These are phyloP conservation scores for Talaromyces proteolyticus DNA, from an alignment of 495 filamentous ascomycete species.

Conservation along the genomic window DNA sequence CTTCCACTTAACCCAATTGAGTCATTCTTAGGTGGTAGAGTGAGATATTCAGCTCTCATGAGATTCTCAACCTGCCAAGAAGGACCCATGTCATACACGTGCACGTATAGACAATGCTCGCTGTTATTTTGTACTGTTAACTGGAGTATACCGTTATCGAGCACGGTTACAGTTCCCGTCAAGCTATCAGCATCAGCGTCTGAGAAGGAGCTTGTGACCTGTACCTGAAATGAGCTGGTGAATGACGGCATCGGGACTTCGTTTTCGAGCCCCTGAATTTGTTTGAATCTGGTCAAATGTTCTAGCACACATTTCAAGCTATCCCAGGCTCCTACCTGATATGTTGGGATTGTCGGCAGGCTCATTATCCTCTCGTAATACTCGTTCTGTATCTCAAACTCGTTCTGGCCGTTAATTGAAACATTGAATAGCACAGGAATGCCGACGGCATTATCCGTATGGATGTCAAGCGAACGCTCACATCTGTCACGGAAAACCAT, in stretches of 20 bases:
- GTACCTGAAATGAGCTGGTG: not conserved
- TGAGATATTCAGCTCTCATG: not conserved
- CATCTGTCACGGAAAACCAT: not conserved
- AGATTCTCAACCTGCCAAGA: constrained; percentile 11
- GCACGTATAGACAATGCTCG: not conserved
- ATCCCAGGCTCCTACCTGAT: not conserved
- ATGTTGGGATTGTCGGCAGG: not conserved
- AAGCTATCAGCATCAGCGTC: not conserved
- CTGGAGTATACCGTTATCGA: not conserved
- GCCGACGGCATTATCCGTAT: not conserved
- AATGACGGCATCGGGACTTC: not conserved
- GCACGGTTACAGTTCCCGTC: not conserved
- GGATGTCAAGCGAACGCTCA: constrained; percentile 1
- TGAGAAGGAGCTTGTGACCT: not conserved
- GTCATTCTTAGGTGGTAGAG: not conserved
- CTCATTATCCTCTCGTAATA: constrained; percentile 1
- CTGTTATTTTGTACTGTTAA: not conserved
- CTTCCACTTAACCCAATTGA: not conserved
- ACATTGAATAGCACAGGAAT: not conserved
- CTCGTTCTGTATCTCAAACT: constrained; percentile 3
- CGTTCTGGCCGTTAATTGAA: not conserved
- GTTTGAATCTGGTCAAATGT: constrained; percentile 1
- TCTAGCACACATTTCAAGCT: not conserved
- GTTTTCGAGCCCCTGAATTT: not conserved
- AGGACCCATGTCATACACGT: constrained; percentile 5